phyloP scores from a whole-genome alignment of 345 rosid species.

The Gossypium sturtianum region DNA sequence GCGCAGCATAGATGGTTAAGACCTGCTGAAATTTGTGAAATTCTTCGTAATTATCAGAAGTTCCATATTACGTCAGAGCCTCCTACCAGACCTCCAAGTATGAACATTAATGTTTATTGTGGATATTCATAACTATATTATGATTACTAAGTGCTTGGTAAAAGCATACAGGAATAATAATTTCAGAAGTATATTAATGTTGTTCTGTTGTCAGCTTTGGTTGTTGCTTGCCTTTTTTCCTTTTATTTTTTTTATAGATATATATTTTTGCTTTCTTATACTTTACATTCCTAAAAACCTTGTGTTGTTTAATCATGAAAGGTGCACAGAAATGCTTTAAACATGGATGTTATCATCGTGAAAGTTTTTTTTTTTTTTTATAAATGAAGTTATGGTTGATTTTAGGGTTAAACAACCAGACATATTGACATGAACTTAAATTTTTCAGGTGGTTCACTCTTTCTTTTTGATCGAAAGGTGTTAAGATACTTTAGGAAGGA shows the following conservation, averaged over 20 bases:
- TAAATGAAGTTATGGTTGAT: background rate
- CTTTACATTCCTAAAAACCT: background rate
- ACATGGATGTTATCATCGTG: background rate
- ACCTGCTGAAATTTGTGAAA: slow-evolving; percentile 93
- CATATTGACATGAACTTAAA: slow-evolving; percentile 24
- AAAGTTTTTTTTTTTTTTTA: background rate
- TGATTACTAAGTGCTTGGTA: background rate
- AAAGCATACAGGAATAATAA: background rate
- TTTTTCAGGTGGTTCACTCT: slow-evolving; percentile 82
- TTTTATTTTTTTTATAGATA: too few species aligned
- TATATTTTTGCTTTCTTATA: background rate
- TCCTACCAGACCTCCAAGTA: slow-evolving; percentile 75
- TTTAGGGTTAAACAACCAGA: background rate
- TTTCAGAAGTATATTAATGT: background rate
- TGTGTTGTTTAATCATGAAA: background rate
- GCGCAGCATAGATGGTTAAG: slow-evolving; percentile 93
- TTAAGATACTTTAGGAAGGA: slow-evolving; percentile 91
- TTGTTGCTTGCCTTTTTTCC: background rate
- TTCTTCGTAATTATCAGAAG: slow-evolving; percentile 70
- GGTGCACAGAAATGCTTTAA: background rate
- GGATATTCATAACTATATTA: background rate
- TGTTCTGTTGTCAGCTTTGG: background rate
- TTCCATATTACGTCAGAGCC: slow-evolving; percentile 77
- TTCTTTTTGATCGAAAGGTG: slow-evolving; percentile 86
- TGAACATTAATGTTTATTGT: slow-evolving; percentile 8